These are phyloP conservation scores for Meyerozyma athensensis DNA, from an alignment of 1,139 yeast species.

Conservation along the genomic window DNA sequence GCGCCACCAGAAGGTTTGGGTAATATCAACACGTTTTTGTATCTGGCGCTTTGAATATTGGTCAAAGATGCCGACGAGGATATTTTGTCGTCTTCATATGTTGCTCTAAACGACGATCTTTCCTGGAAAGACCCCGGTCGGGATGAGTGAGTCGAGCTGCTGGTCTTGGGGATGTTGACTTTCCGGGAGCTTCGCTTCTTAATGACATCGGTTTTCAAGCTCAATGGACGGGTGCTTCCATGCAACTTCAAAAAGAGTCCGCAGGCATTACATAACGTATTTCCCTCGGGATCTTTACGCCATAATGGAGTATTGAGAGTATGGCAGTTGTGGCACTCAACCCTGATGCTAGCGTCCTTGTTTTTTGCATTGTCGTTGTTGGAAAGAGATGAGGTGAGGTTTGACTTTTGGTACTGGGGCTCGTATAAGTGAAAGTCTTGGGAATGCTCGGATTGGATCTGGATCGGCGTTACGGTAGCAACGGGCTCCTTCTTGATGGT, in stretches of 20 bases:
- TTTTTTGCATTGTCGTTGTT: slow-evolving; percentile 13
- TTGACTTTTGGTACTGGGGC: slow-evolving; percentile 20
- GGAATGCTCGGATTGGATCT: slow-evolving; percentile 2
- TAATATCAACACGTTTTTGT: slow-evolving; percentile 38
- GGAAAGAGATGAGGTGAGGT: slow-evolving; percentile 28
- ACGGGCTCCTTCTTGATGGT: slow-evolving; percentile 4
- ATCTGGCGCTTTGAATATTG: slow-evolving; percentile 16
- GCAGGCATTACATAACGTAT: slow-evolving; percentile 58
- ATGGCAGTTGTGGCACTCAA: slow-evolving; percentile 48
- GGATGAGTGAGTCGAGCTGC: slow-evolving; percentile 7
- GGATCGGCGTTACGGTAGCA: slow-evolving; percentile 1
- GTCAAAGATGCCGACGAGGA: slow-evolving; percentile 6
- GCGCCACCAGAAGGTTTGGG: slow-evolving; percentile 31
- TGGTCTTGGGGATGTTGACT: slow-evolving; percentile 7
- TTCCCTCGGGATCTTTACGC: slow-evolving; percentile 54
- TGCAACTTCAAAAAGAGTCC: slow-evolving; percentile 54
- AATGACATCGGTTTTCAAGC: slow-evolving; percentile 54
- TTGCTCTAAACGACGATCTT: background rate
- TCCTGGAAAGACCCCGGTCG: slow-evolving; percentile 6
- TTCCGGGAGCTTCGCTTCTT: slow-evolving; percentile 48
- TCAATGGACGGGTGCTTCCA: slow-evolving; percentile 54
- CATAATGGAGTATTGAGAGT: slow-evolving; percentile 56
- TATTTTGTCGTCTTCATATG: background rate
- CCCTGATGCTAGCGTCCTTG: slow-evolving; percentile 10
- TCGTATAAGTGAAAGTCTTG: slow-evolving; percentile 4